Evolutionary conservation across 305 asterid genomes (phyloP), one percentile per base, ranked within the genome.

Genomic region (Plantago coronopus): DNA sequence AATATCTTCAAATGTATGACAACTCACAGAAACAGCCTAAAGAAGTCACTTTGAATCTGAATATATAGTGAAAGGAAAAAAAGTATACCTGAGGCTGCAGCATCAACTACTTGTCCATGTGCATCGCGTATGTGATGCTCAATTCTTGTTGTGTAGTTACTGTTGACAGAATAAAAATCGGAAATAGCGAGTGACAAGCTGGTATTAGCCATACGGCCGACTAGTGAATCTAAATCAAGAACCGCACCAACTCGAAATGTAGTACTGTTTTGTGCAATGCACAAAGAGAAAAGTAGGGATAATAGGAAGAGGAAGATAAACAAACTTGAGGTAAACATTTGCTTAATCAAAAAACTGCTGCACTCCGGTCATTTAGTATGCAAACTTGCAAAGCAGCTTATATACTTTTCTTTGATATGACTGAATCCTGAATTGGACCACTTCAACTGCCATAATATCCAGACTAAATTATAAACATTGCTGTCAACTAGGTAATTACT

Each of bases 161-260:
- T 58, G 54, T 72, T 59, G 57, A 48, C 20, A 2, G 57, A 59
- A 37, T 78, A 78, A 54, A 78, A 74, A 72, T 75, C 80, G 16
- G 72, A 63, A 48, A 31, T 67, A 13, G 78, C 69, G 14, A 78
- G 67, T 0, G 68, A 66, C 27, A 78, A 59, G 74, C 74, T 74
- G 50, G 74, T 75, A 7, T 66, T 65, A 53, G 76, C 78, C 54
- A 74, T 72, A 2, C 68, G 70, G 54, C 80, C 80, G 5, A 69
- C 72, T 31, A 62, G 40, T 0, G 80, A 62, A 29, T 65, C 69
- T 34, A 51, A 63, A 65, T 78, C 78, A 63, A 78, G 80, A 66
- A 78, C 34, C 22, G 72, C 74, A 0, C 82, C 82, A 29, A 77
- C 77, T 61, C 38, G 75, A 64, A 77, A 68, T 40, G 67, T 67